Base-by-base conservation (phyloP, 768 basidiomycete genomes). In the Rhodocollybia butyracea region DNA sequence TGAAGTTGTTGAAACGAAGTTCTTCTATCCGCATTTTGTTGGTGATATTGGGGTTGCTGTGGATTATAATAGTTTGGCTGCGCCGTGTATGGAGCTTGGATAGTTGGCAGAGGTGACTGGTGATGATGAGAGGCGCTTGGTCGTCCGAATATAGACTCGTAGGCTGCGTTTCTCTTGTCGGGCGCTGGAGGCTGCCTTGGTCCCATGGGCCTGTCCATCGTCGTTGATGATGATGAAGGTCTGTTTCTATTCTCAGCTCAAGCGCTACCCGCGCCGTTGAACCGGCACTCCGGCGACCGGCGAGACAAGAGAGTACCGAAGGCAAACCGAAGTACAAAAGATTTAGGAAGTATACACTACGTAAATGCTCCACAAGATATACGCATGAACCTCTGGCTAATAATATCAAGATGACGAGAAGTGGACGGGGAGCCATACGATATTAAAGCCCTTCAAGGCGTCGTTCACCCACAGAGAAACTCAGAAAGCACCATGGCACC, bases 91-190 rank as follows among this genome's bases (percentile, higher is more conserved):
- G 48, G 48, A 36, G 48, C n/a, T 26, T 36, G 48, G 60, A 43
- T 29, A 26, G 65, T 61, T 48, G 62, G 55, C 24, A 46, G 57
- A 15, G 59, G 26, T 30, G 62, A 56, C 56, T 72, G 71, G 46
- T 74, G 70, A 61, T 84, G 85, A 68, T 84, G 83, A 30, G 74
- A 60, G 43, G 76, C 72, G 48, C 82, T 81, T 50, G 89, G 87
- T 24, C 91, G 81, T 24, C 90, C 90, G 70, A 94, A 94, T 73
- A 94, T 92, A 65, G 86, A 83, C 70, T 92, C 88, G 74, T 91
- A 94, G 43, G 91, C 91, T 54, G 84, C 82, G 70, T 82, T 75
- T 51, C 91, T 86, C 67, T 91, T 90, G 72, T 90, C 88, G 69
- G 72, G 87, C 5, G 31, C 39, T 11, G 51, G 51, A 19, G 75